Base-by-base conservation (phyloP, 108 stramenopile genomes). In the Fragilariopsis cylindrus region DNA sequence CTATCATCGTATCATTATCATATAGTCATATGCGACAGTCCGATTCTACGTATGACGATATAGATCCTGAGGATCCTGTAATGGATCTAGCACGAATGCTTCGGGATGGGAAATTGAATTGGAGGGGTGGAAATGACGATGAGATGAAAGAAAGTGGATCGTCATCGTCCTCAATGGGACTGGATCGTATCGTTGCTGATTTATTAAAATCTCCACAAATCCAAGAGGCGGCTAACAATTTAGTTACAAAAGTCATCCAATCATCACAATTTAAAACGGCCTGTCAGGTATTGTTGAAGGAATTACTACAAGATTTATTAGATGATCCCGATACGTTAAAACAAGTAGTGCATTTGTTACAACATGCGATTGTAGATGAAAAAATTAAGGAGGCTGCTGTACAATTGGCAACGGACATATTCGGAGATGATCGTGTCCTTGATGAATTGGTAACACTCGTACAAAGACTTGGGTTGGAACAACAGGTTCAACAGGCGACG, bases 391-490 rank as follows among this genome's bases (percentile, higher is more conserved):
- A 70, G 18, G 85, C 89, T 13, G 83, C 87, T 45, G 77, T 86
- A 67, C 78, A 80, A 55, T 55, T 92, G 60, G 81, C 92, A 15
- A 58, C 85, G 41, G 82, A 90, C 73, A 50, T 94, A 41, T 68
- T 90, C 16, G 78, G 90, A 62, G 93, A 94, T 68, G 83, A 87
- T 67, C 81, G 90, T 65, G 89, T 94, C 16, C 82, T 90, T 65
- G 77, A 83, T 65, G 89, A 90, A 73, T 65, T 94, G 18, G 84
- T 88, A 5, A 72, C 66, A 49, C 67, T 94, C 16, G 66, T 91
- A 15, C 85, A 92, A 41, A 78, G 82, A 63, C 73, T 94, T 13
- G 90, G 90, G 15, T 72, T 85, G 73, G 93, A 92, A 60, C 56
- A 77, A 19, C 81, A 87, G 49, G 84, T 88, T 3, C 73, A 80